These are phyloP conservation scores for Flammula alnicola DNA, from an alignment of 1,284 basidiomycete genomes.

Conservation along the genomic window DNA sequence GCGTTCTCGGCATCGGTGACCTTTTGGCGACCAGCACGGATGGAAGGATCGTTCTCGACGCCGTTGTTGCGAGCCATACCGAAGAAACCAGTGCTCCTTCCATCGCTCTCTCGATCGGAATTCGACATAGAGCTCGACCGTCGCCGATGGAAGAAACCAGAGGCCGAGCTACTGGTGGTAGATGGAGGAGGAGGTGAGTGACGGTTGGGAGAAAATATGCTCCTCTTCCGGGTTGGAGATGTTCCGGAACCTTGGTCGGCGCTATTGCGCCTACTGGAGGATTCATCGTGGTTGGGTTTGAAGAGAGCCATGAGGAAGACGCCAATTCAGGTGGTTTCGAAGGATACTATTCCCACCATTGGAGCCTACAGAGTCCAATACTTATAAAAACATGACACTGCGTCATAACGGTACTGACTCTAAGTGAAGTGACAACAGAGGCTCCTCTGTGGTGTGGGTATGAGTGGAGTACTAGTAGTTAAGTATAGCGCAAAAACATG, in stretches of 20 bases:
- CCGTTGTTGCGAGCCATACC: constrained; percentile 26
- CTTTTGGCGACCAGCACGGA: constrained; percentile 55
- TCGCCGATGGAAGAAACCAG: constrained; percentile 33
- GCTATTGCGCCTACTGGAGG: constrained; percentile 22
- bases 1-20: constrained; percentile 57
- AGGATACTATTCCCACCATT: not conserved
- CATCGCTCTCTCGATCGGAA: constrained; percentile 22
- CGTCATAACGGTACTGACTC: not conserved
- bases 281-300: constrained; percentile 20
- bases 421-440: not conserved
- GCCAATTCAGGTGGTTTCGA: too few species aligned
- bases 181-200: constrained; percentile 27
- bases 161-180: constrained; percentile 17
- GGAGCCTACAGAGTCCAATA: not conserved
- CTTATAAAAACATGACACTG: too few species aligned
- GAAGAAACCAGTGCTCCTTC: constrained; percentile 32
- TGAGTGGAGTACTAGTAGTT: too few species aligned
- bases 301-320: constrained; percentile 29
- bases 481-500: too few species aligned
- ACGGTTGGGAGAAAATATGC: constrained; percentile 30
- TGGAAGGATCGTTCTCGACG: constrained; percentile 50
- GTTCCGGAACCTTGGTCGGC: constrained; percentile 13
- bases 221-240: constrained; percentile 30
- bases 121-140: constrained; percentile 28
- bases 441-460: not conserved